Evolutionary conservation across 768 basidiomycete genomes (phyloP).

Genomic region (Antrodiella citrinella): DNA sequence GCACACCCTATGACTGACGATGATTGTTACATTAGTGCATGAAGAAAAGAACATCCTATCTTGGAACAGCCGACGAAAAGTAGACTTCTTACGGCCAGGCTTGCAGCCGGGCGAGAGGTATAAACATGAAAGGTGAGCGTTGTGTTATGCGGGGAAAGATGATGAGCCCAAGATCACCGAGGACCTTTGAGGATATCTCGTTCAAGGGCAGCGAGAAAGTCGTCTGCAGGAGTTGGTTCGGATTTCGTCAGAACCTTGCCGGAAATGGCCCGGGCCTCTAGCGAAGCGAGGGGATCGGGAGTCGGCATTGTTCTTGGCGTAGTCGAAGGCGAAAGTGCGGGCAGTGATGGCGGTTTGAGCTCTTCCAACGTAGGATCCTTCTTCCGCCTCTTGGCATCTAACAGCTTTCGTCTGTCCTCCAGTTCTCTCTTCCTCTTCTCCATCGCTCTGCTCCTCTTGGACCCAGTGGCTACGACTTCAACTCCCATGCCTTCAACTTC

Average conservation of each 20-base stretch:
- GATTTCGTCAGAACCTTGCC: constrained; percentile 19
- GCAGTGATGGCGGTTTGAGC: constrained; percentile 2
- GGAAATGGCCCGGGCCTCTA: constrained; percentile 30
- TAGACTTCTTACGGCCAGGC: too few species aligned
- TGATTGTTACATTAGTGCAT: too few species aligned
- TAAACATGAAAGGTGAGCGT: too few species aligned
- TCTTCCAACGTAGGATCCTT: constrained; percentile 7
- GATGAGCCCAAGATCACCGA: too few species aligned
- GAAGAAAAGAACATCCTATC: too few species aligned
- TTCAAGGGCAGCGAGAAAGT: constrained; percentile 60
- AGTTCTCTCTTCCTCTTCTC: constrained; percentile 71
- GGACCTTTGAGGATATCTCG: constrained; percentile 43
- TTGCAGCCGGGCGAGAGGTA: too few species aligned
- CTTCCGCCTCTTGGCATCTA: constrained; percentile 68
- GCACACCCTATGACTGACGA: too few species aligned
- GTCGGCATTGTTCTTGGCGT: neutral
- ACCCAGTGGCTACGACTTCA: constrained; percentile 4
- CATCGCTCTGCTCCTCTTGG: constrained; percentile 44
- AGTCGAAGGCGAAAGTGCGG: neutral
- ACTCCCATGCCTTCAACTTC: constrained; percentile 67
- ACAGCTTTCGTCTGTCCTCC: constrained; percentile 49
- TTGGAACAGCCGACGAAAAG: too few species aligned
- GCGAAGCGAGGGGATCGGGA: constrained; percentile 41
- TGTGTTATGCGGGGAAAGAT: too few species aligned
- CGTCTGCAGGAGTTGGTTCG: constrained; percentile 41